Evolutionary conservation across 78 protist species (phyloP).

Genomic region (Chrysochromulina tobinii): DNA sequence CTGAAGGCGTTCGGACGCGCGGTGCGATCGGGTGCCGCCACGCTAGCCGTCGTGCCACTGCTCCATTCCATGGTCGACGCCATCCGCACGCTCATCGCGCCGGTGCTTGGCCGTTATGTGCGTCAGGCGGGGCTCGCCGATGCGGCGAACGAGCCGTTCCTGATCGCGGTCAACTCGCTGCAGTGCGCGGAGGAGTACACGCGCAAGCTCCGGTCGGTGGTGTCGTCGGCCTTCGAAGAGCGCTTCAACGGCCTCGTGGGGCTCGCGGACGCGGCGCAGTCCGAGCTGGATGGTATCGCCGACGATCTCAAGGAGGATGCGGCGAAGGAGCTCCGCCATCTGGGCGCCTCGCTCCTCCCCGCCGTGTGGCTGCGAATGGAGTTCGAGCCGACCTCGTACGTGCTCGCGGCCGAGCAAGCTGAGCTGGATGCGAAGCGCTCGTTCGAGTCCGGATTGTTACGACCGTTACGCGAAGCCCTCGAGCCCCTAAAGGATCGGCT

Average conservation of each 20-base stretch:
- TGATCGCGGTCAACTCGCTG: background rate
- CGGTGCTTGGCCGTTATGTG: background rate
- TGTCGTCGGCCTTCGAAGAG: too few relatives aligned
- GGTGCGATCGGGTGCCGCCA: background rate
- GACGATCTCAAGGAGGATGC: background rate
- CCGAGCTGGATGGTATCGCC: background rate
- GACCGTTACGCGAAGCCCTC: background rate
- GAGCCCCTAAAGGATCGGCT: background rate
- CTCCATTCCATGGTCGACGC: background rate
- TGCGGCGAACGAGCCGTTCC: background rate
- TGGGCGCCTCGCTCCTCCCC: background rate
- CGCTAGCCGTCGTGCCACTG: background rate
- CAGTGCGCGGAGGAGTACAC: background rate
- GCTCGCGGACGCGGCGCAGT: too few relatives aligned
- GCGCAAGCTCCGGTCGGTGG: background rate
- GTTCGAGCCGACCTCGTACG: background rate
- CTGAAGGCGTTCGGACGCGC: background rate
- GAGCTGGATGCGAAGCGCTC: background rate
- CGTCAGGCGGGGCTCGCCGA: background rate
- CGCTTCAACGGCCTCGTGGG: too few relatives aligned
- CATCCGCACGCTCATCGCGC: background rate
- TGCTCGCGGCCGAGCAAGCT: background rate
- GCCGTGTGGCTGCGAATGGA: background rate
- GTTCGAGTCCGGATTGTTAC: background rate
- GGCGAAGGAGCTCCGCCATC: background rate